phyloP scores from a whole-genome alignment of 441 rosid species.

The Melastoma candidum region DNA sequence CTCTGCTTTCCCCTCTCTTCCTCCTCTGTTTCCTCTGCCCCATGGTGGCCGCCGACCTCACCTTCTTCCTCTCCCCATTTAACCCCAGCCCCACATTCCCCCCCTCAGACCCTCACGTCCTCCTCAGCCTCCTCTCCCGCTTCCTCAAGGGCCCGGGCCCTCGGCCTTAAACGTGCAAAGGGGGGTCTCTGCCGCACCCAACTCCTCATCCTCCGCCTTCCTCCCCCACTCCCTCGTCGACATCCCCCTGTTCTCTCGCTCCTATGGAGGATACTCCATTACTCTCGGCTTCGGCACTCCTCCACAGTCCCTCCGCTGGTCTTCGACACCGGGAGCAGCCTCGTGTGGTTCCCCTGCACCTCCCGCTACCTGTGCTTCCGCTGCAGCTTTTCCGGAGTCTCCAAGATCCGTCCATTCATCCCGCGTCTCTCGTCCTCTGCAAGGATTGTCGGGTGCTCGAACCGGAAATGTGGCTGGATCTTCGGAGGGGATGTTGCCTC shows the following conservation, averaged over 20 bases:
- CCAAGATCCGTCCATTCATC: slow-evolving; percentile 28
- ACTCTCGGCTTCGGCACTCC: slow-evolving; percentile 76
- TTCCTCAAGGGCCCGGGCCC: slow-evolving; percentile 56
- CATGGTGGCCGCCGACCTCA: slow-evolving; percentile 23
- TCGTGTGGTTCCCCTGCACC: slow-evolving; percentile 41
- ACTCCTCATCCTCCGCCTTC: slow-evolving; percentile 17
- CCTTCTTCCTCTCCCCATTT: slow-evolving; percentile 31
- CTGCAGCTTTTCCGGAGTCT: slow-evolving; percentile 39
- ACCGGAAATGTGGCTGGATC: slow-evolving; percentile 48
- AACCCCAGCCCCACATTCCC: slow-evolving; percentile 7
- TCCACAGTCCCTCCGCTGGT: slow-evolving; percentile 41
- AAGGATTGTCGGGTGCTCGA: slow-evolving; percentile 47
- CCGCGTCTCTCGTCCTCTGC: slow-evolving; percentile 59
- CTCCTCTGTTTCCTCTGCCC: slow-evolving; percentile 1
- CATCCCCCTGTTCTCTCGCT: slow-evolving; percentile 31
- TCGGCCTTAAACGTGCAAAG: slow-evolving; percentile 38
- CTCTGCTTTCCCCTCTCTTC: slow-evolving; percentile 7
- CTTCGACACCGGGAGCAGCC: slow-evolving; percentile 60
- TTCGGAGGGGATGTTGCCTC: slow-evolving; percentile 40
- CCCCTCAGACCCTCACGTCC: slow-evolving; percentile 25
- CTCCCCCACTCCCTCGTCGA: slow-evolving; percentile 10
- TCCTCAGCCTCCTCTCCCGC: slow-evolving; percentile 43
- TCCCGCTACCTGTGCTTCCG: slow-evolving; percentile 49
- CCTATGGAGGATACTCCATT: slow-evolving; percentile 78
- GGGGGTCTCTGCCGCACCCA: neutral